Conservation (phyloP, 768 basidiomycete species). For the Asterophora parasitica region DNA sequence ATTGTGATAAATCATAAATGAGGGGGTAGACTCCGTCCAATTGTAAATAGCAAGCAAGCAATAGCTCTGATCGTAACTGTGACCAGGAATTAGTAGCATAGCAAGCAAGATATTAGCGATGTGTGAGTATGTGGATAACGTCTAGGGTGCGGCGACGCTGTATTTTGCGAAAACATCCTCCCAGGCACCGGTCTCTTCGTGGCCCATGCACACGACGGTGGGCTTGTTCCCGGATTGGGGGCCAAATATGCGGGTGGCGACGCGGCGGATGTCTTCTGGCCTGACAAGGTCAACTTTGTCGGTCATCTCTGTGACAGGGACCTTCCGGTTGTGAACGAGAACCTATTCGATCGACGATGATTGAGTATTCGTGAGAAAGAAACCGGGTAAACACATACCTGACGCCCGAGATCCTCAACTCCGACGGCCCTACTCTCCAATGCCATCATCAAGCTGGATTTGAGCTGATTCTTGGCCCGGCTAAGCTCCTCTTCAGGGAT, state of each 20-base stretch:
- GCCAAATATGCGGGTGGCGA: slow-evolving; percentile 74
- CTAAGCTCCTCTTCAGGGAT: slow-evolving; percentile 66
- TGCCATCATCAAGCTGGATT: slow-evolving; percentile 90
- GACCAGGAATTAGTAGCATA: background rate
- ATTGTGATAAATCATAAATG: slow-evolving; percentile 2
- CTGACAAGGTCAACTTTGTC: slow-evolving; percentile 77
- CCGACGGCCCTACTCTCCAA: slow-evolving; percentile 81
- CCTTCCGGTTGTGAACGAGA: slow-evolving; percentile 80
- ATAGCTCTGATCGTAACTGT: background rate
- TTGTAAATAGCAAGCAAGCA: too few species aligned
- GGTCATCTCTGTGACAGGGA: slow-evolving; percentile 89
- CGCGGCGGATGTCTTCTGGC: slow-evolving; percentile 63
- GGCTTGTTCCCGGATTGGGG: slow-evolving; percentile 57
- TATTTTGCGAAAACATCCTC: slow-evolving; percentile 62
- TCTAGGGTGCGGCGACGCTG: slow-evolving; percentile 42
- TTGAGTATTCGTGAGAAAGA: background rate
- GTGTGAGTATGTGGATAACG: background rate
- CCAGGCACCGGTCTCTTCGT: slow-evolving; percentile 71
- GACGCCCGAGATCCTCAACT: slow-evolving; percentile 88
- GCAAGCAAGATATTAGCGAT: slow-evolving; percentile 1
- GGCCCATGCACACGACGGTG: slow-evolving; percentile 81
- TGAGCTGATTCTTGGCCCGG: slow-evolving; percentile 94
- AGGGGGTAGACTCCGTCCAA: slow-evolving; percentile 1
- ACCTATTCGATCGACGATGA: slow-evolving; percentile 38
- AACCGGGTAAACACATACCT: slow-evolving; percentile 38